Conservation (phyloP, 2,329 filamentous ascomycete species). For the Calonectria leucothoes region DNA sequence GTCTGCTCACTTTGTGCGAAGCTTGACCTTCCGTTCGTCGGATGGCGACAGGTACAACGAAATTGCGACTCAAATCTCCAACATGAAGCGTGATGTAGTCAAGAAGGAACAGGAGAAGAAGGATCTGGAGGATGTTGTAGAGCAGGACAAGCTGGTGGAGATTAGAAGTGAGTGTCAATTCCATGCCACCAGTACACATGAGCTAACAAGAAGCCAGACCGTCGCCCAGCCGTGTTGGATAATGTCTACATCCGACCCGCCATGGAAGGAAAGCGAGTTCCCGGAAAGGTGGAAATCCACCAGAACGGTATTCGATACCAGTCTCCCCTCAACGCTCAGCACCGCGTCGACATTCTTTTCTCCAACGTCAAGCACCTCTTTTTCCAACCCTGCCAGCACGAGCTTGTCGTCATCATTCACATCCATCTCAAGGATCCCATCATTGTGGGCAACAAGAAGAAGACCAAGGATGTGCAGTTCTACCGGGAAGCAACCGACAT, state of each 20-base stretch:
- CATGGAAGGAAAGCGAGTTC: slow-evolving; percentile 95
- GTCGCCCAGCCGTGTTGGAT: slow-evolving; percentile 88
- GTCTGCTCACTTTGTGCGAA: slow-evolving; percentile 93
- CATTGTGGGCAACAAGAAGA: slow-evolving; percentile 96
- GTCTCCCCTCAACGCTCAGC: slow-evolving; percentile 81
- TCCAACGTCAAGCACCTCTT: slow-evolving; percentile 99
- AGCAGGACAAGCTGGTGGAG: slow-evolving; percentile 96
- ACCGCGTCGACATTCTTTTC: slow-evolving; percentile 93
- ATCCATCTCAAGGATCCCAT: slow-evolving; percentile 98
- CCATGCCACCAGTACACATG: background rate
- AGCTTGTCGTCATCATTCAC: slow-evolving; percentile 97
- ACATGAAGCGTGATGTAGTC: slow-evolving; percentile 92
- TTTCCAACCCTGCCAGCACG: slow-evolving; percentile 97
- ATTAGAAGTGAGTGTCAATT: slow-evolving; percentile 78
- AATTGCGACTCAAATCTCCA: slow-evolving; percentile 92
- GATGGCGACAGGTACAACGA: slow-evolving; percentile 90
- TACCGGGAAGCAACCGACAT: slow-evolving; percentile 98
- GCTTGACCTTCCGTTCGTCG: slow-evolving; percentile 92
- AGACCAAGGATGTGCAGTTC: slow-evolving; percentile 99
- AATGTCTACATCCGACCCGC: slow-evolving; percentile 96
- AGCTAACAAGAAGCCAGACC: slow-evolving; percentile 71
- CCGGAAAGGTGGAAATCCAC: slow-evolving; percentile 96
- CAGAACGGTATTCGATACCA: slow-evolving; percentile 98
- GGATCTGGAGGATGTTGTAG: slow-evolving; percentile 98
- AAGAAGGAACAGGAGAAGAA: slow-evolving; percentile 99